phyloP scores from a whole-genome alignment of 768 basidiomycete genomes.

The Tulasnella sp. region DNA sequence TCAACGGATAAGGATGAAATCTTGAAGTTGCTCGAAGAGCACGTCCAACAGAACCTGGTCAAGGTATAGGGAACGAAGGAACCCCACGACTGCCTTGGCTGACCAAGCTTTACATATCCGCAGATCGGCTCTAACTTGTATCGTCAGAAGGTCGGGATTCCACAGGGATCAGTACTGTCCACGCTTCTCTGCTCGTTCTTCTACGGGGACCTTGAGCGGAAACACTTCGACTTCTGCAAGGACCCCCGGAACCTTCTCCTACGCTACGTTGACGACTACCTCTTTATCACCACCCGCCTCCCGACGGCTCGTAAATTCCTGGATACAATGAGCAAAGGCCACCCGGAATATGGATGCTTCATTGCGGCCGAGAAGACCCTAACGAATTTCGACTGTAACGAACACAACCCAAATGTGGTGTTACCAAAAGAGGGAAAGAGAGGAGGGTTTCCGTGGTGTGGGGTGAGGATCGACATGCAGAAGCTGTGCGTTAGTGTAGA shows the following conservation, averaged over 20 bases:
- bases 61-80: conserved; percentile 48
- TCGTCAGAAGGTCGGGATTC: conserved; percentile 89
- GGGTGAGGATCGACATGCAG: conserved; percentile 68
- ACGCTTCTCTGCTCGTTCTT: conserved; percentile 90
- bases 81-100: neutral
- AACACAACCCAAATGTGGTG: conserved; percentile 20
- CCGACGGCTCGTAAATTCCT: conserved; percentile 64
- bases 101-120: neutral
- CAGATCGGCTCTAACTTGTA: conserved; percentile 81
- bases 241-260: conserved; percentile 62
- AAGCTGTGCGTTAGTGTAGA: conserved; percentile 77
- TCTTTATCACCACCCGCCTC: conserved; percentile 71
- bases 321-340: conserved; percentile 71
- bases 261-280: conserved; percentile 90
- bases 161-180: conserved; percentile 96
- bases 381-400: conserved; percentile 65
- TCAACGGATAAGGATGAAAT: conserved; percentile 54
- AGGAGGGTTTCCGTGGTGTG: conserved; percentile 82
- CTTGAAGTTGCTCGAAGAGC: conserved; percentile 73
- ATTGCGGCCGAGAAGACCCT: conserved; percentile 86
- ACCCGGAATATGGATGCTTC: conserved; percentile 91
- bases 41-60: conserved; percentile 89
- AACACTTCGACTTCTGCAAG: conserved; percentile 46
- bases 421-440: conserved; percentile 42
- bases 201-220: conserved; percentile 84